phyloP scores from a whole-genome alignment of 345 rosid genomes.

The Euclidium syriacum region DNA sequence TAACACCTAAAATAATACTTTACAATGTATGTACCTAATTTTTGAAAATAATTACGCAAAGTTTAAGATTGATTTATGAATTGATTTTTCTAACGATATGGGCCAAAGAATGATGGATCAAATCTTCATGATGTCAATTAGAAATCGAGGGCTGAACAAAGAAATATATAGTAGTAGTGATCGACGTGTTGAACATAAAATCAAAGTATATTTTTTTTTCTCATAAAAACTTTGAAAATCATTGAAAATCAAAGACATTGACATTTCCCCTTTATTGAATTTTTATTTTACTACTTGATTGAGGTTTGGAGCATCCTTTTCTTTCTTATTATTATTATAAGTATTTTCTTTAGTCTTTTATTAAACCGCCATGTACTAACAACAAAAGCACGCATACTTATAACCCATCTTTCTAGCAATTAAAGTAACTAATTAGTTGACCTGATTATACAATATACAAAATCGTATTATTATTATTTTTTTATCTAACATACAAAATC shows the following conservation, averaged over 20 bases:
- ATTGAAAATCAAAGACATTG: neutral
- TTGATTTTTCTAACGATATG: slow-evolving; percentile 25
- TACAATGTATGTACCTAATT: neutral
- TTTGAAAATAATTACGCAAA: neutral
- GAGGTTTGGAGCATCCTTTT: neutral
- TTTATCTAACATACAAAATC: too few relatives aligned
- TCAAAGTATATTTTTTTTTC: neutral
- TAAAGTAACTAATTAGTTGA: neutral
- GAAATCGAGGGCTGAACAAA: slow-evolving; percentile 21
- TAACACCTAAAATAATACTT: too few relatives aligned
- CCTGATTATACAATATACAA: neutral
- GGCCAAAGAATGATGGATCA: slow-evolving; percentile 32
- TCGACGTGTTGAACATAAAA: slow-evolving; percentile 18
- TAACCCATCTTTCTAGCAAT: neutral
- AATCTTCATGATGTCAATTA: slow-evolving; percentile 34
- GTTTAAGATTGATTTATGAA: slow-evolving; percentile 26
- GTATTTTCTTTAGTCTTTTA: neutral
- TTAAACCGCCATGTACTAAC: neutral
- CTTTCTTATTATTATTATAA: neutral
- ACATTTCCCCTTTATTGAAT: slow-evolving; percentile 11
- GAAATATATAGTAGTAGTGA: slow-evolving; percentile 16
- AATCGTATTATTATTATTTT: too few relatives aligned
- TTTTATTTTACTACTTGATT: neutral
- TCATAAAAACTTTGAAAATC: slow-evolving; percentile 15
- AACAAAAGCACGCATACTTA: neutral